phyloP scores from a whole-genome alignment of 192 early-diverging fungal species.

The Umbelopsis vinacea region DNA sequence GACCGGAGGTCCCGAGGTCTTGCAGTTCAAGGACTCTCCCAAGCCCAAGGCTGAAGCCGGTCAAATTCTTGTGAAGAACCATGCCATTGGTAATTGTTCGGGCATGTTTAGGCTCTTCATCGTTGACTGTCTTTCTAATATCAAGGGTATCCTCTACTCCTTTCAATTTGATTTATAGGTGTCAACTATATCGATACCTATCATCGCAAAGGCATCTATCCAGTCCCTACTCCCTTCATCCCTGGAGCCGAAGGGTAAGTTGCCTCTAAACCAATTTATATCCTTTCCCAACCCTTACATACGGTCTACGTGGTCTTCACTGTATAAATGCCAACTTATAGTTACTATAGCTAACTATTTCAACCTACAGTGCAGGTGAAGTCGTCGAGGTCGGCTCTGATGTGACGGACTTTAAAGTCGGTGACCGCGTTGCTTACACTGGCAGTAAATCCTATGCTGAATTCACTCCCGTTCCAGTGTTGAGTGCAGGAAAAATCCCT shows the following conservation, averaged over 20 bases:
- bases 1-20: conserved; percentile 61
- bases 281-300: too few species aligned
- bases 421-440: conserved; percentile 84
- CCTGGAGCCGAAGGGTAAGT: conserved; percentile 76
- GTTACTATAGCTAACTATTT: background rate
- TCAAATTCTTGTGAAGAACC: conserved; percentile 77
- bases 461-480: conserved; percentile 57
- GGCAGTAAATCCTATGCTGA: conserved; percentile 73
- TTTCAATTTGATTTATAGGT: conserved; percentile 19
- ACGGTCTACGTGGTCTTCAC: background rate
- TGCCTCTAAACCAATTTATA: background rate
- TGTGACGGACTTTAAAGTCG: conserved; percentile 66
- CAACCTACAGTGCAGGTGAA: conserved; percentile 56
- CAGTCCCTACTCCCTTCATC: conserved; percentile 62
- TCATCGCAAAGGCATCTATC: conserved; percentile 81
- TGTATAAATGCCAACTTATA: background rate
- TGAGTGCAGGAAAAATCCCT: conserved; percentile 54
- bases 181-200: conserved; percentile 95
- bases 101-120: background rate
- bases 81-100: conserved; percentile 56
- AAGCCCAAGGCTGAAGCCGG: conserved; percentile 53
- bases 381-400: conserved; percentile 77
- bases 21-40: conserved; percentile 53
- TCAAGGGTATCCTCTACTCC: background rate
- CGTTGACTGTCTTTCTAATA: background rate